These are phyloP conservation scores for Marchantia paleacea DNA, from an alignment of 225 moss, liverwort and hornwort genomes.

Conservation along the genomic window DNA sequence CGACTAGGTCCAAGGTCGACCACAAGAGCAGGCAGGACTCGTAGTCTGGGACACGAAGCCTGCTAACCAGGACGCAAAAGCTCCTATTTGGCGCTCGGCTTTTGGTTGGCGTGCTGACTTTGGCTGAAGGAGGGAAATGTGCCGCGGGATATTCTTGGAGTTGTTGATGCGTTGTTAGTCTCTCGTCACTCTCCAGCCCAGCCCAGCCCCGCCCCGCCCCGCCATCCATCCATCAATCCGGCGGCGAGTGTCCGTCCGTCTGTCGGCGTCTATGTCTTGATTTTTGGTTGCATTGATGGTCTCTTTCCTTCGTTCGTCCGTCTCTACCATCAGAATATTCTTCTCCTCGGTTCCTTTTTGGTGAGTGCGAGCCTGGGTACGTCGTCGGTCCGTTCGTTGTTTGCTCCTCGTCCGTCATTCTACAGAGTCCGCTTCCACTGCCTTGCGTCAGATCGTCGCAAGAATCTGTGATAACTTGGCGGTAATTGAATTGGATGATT, in stretches of 20 bases:
- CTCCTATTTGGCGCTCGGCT: too few relatives aligned
- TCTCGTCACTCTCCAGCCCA: neutral
- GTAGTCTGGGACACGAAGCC: too few relatives aligned
- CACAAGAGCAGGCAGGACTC: too few relatives aligned
- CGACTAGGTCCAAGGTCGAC: too few relatives aligned
- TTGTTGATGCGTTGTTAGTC: neutral
- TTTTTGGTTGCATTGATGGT: neutral
- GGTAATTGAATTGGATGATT: too few relatives aligned
- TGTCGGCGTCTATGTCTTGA: neutral
- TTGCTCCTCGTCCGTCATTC: neutral
- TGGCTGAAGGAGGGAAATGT: neutral
- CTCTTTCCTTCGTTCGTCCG: neutral
- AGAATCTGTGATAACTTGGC: neutral
- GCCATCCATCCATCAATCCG: neutral
- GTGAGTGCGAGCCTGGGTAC: too few relatives aligned
- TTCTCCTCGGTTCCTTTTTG: neutral
- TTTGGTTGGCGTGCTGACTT: too few relatives aligned
- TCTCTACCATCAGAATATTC: neutral
- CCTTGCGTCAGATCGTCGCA: neutral
- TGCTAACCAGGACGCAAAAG: too few relatives aligned
- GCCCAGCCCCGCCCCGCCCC: too few relatives aligned
- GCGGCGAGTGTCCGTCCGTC: neutral
- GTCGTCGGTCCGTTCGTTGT: too few relatives aligned
- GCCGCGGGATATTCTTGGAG: neutral
- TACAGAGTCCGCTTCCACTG: too few relatives aligned